Percentiles rank a stretch among this genome's conserved stretches.
phyloP scores from a whole-genome alignment of 768 basidiomycete genomes.

The Clathrus columnatus region DNA sequence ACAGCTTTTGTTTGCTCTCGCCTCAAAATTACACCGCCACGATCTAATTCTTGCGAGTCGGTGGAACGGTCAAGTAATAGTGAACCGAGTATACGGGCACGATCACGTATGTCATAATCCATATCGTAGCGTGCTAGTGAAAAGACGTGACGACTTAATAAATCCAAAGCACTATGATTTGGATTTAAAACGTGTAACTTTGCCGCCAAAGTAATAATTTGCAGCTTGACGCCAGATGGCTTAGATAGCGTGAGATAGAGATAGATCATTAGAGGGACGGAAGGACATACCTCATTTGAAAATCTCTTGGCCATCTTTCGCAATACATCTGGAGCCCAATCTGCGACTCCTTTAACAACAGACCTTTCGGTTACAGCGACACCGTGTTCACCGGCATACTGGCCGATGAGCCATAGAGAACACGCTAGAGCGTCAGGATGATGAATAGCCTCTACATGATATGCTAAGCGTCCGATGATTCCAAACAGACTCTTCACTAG shows the following conservation, averaged over 20 bases:
- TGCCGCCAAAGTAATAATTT: slow-evolving; percentile 75
- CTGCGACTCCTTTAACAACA: slow-evolving; percentile 48
- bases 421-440: slow-evolving; percentile 80
- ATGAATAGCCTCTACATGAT: slow-evolving; percentile 67
- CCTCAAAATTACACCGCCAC: slow-evolving; percentile 68
- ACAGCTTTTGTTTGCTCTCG: slow-evolving; percentile 76
- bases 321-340: slow-evolving; percentile 86
- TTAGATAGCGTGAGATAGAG: slow-evolving; percentile 21
- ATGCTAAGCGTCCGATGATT: slow-evolving; percentile 74
- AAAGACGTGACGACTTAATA: slow-evolving; percentile 66
- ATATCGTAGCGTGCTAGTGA: slow-evolving; percentile 80
- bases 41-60: slow-evolving; percentile 19
- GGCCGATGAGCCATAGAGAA: slow-evolving; percentile 88
- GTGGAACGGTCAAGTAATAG: slow-evolving; percentile 50
- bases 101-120: slow-evolving; percentile 87
- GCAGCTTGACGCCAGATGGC: slow-evolving; percentile 66
- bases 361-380: slow-evolving; percentile 11
- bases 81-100: slow-evolving; percentile 68
- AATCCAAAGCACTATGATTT: slow-evolving; percentile 25
- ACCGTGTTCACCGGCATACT: slow-evolving; percentile 50
- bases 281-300: slow-evolving; percentile 47
- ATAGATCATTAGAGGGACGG: neutral
- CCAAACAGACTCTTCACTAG: slow-evolving; percentile 28
- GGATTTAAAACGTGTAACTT: slow-evolving; percentile 71
- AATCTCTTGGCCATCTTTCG: slow-evolving; percentile 74